Conservation (phyloP, 2,329 filamentous ascomycete genomes). For the Scedosporium minutisporum region DNA sequence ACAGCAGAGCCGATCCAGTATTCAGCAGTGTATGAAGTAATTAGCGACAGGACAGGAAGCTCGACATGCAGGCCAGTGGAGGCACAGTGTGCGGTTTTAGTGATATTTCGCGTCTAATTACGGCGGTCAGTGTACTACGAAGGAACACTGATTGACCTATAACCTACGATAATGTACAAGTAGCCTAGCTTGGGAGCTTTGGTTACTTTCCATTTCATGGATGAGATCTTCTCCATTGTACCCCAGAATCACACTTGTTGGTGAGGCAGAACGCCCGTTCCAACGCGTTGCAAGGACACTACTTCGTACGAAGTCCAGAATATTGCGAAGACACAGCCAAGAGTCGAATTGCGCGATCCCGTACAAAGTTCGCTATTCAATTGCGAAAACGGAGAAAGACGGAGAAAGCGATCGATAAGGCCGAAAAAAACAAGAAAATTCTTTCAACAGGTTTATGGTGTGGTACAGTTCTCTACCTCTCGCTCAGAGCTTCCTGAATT, state of each 20-base stretch:
- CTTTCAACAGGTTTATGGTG: neutral
- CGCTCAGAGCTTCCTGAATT: neutral
- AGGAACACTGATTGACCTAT: neutral
- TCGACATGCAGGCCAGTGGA: neutral
- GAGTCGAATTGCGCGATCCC: neutral
- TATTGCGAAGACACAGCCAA: neutral
- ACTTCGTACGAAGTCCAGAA: neutral
- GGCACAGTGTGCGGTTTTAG: neutral
- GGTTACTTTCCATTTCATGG: neutral
- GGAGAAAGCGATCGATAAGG: neutral
- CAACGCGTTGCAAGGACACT: neutral
- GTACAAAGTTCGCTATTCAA: neutral
- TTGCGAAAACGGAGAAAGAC: neutral
- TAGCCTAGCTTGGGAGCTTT: neutral
- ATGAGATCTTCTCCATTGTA: neutral
- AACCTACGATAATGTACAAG: neutral
- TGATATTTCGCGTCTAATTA: neutral
- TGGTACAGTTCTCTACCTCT: neutral
- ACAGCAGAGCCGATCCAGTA: no score
- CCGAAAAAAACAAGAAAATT: neutral
- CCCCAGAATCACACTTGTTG: neutral
- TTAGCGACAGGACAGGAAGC: no score
- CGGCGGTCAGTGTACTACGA: neutral
- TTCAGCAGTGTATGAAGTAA: no score
- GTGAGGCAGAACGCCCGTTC: neutral